Conservation (phyloP, 495 filamentous ascomycete species). For the Margaritispora aquatica region DNA sequence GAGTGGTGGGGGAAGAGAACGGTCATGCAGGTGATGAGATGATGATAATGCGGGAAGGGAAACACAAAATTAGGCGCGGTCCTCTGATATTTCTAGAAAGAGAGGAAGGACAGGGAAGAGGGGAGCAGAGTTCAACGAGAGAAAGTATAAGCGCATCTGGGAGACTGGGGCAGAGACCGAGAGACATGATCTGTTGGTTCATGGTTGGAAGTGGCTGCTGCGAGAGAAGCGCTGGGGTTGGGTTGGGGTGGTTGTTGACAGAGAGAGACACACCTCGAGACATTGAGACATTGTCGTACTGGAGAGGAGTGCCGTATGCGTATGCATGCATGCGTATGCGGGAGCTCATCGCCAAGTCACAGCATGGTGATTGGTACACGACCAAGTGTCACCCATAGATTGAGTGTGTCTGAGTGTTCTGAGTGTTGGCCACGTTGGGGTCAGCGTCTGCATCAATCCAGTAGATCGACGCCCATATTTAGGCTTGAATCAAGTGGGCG, state of each 20-base stretch:
- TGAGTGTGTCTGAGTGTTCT: no score
- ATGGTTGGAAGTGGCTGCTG: neutral
- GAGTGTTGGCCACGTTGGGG: no score
- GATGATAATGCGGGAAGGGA: slow-evolving; percentile 20
- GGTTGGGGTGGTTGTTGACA: neutral
- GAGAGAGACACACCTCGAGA: no score
- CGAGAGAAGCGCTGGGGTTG: neutral
- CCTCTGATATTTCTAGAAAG: slow-evolving; percentile 16
- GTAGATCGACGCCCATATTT: neutral
- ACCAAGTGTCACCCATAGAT: no score
- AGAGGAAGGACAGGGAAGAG: slow-evolving; percentile 6
- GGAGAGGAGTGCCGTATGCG: neutral
- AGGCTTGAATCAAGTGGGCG: neutral
- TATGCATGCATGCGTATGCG: neutral
- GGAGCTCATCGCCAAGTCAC: neutral
- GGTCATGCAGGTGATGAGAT: slow-evolving; percentile 27
- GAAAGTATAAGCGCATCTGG: neutral
- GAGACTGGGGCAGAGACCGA: neutral
- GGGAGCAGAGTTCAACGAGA: neutral
- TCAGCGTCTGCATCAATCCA: neutral
- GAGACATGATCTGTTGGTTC: slow-evolving; percentile 9
- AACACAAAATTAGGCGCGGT: slow-evolving; percentile 23
- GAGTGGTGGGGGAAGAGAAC: slow-evolving; percentile 23
- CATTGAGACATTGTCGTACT: no score
- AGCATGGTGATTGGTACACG: slow-evolving; percentile 3